These are phyloP conservation scores for Ceratocystis cacaofunesta DNA, from an alignment of 2,329 filamentous ascomycete species.

Conservation along the genomic window DNA sequence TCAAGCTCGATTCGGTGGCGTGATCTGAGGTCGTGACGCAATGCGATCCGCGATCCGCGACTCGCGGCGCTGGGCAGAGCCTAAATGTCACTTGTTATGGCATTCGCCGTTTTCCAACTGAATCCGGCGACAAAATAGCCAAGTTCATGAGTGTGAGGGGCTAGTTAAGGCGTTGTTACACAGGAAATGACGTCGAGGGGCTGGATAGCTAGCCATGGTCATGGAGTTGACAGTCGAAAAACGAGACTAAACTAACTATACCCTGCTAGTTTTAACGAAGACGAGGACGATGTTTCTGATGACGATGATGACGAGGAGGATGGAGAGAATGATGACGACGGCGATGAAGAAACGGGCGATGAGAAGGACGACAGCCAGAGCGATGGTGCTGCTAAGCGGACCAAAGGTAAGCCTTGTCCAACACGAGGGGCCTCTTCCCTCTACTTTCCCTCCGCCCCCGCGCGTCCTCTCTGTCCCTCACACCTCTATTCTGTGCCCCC, in stretches of 20 bases:
- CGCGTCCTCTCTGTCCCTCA: too few relatives aligned
- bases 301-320: constrained; percentile 29
- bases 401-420: constrained; percentile 10
- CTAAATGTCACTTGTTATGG: not conserved
- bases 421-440: too few relatives aligned
- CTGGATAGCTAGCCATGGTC: too few relatives aligned
- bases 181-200: too few relatives aligned
- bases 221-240: too few relatives aligned
- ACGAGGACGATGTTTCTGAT: constrained; percentile 24
- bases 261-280: constrained; percentile 1
- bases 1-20: not conserved
- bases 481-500: not conserved
- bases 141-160: too few relatives aligned
- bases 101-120: not conserved
- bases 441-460: too few relatives aligned
- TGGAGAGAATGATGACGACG: constrained; percentile 26
- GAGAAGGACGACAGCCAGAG: constrained; percentile 20
- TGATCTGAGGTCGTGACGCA: not conserved
- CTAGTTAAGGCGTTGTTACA: too few relatives aligned
- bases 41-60: not conserved
- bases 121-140: too few relatives aligned
- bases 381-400: not conserved
- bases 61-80: not conserved
- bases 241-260: not conserved
- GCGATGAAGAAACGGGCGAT: constrained; percentile 23